phyloP scores from a whole-genome alignment of 1,139 yeast species.

The Pichia sp. region DNA sequence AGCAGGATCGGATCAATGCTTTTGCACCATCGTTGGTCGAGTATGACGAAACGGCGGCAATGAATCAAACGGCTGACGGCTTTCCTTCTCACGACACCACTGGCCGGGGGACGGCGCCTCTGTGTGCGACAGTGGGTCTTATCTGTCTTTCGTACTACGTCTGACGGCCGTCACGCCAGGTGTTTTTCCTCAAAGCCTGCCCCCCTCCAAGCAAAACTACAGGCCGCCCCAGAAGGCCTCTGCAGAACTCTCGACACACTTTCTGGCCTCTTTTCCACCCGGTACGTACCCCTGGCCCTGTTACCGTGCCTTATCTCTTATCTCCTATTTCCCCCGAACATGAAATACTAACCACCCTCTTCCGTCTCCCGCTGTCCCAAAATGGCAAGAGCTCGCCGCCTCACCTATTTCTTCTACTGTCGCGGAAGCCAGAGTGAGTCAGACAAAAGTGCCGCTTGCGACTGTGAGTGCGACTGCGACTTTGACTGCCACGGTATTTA shows the following conservation, averaged over 20 bases:
- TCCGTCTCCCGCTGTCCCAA: background rate
- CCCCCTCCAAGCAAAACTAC: background rate
- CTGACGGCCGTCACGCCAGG: background rate
- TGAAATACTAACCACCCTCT: no score
- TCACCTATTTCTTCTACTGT: no score
- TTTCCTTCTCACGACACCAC: background rate
- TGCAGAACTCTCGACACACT: background rate
- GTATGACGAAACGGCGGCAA: constrained; percentile 5
- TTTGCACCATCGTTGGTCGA: background rate
- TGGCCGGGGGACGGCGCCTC: background rate
- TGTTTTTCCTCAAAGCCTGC: background rate
- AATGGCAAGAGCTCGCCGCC: background rate
- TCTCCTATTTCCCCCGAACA: no score
- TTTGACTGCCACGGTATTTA: no score
- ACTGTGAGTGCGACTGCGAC: no score
- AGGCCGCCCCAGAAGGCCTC: background rate
- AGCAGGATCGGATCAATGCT: constrained; percentile 11
- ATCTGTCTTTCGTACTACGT: background rate
- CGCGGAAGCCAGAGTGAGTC: no score
- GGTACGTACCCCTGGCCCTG: background rate
- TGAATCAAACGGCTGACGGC: background rate
- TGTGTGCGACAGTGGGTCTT: background rate
- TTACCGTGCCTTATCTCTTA: background rate
- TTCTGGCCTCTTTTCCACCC: constrained; percentile 1
- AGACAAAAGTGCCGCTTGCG: no score